Evolutionary conservation across 2,329 filamentous ascomycete genomes (phyloP).

Genomic region (Penicillium paneum): DNA sequence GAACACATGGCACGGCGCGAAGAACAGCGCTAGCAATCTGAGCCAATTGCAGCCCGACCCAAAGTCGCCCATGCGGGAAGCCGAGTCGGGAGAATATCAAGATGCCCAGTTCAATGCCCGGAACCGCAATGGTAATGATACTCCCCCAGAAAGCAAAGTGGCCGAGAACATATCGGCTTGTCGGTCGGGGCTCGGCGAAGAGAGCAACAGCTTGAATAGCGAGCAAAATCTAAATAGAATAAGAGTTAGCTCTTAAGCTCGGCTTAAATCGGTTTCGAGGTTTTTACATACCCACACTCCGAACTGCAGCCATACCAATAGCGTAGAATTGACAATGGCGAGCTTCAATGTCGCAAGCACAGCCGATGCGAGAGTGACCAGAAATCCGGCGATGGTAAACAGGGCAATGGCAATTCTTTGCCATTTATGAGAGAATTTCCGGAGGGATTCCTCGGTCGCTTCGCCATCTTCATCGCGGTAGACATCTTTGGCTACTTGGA

Average conservation of each 20-base stretch:
- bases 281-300: conserved; percentile 59
- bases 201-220: conserved; percentile 34
- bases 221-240: conserved; percentile 27
- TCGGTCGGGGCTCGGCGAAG: conserved; percentile 34
- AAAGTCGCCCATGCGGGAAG: conserved; percentile 10
- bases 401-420: conserved; percentile 56
- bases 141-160: conserved; percentile 32
- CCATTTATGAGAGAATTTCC: conserved; percentile 59
- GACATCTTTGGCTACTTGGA: conserved; percentile 33
- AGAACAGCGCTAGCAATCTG: conserved; percentile 45
- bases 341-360: conserved; percentile 49
- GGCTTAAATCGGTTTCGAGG: not conserved
- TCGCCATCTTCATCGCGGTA: conserved; percentile 70
- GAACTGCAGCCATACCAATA: conserved; percentile 60
- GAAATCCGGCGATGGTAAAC: conserved; percentile 54
- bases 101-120: conserved; percentile 28
- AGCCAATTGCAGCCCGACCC: conserved; percentile 49
- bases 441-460: conserved; percentile 61
- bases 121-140: conserved; percentile 21
- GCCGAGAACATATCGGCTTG: conserved; percentile 32
- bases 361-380: conserved; percentile 56
- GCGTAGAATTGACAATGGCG: conserved; percentile 33
- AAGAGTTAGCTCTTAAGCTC: not conserved
- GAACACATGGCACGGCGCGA: conserved; percentile 42
- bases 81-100: conserved; percentile 27